phyloP scores from a whole-genome alignment of 768 basidiomycete species.

The Cyathus striatus region DNA sequence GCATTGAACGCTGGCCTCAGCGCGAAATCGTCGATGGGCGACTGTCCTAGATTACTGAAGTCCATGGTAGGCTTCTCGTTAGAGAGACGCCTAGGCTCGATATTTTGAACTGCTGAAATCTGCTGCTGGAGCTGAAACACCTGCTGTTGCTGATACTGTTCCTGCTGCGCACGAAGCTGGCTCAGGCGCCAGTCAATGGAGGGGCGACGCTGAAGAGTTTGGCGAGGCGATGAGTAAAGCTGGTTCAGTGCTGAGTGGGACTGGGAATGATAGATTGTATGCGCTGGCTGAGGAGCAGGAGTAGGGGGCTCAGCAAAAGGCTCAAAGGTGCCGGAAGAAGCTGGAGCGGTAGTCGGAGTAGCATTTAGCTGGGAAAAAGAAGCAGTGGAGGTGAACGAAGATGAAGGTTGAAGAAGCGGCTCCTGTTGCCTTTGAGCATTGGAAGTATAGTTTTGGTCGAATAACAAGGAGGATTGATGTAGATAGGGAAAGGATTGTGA shows the following conservation, averaged over 20 bases:
- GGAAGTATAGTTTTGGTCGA: constrained; percentile 26
- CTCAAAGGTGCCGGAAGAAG: constrained; percentile 43
- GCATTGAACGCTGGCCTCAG: constrained; percentile 20
- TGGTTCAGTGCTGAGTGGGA: constrained; percentile 16
- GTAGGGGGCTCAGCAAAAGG: constrained; percentile 42
- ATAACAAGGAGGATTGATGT: constrained; percentile 37
- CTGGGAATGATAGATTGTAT: constrained; percentile 16
- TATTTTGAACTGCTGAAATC: constrained; percentile 26
- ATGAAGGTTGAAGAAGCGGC: constrained; percentile 12
- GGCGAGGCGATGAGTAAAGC: constrained; percentile 27
- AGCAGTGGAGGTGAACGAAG: constrained; percentile 14
- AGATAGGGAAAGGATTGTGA: constrained; percentile 37
- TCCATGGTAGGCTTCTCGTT: constrained; percentile 26
- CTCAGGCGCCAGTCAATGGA: constrained; percentile 35
- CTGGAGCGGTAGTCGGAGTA: constrained; percentile 9
- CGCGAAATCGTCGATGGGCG: too few species aligned
- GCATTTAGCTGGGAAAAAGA: constrained; percentile 5
- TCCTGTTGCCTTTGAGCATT: constrained; percentile 20
- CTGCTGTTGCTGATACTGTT: constrained; percentile 19
- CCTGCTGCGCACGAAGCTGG: constrained; percentile 17
- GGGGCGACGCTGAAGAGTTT: constrained; percentile 18
- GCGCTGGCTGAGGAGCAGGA: constrained; percentile 22
- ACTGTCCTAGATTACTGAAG: too few species aligned
- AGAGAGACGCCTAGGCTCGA: constrained; percentile 26
- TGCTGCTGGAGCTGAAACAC: constrained; percentile 12